Base-by-base conservation (phyloP, 1,284 basidiomycete genomes). In the Puccinia coronata region DNA sequence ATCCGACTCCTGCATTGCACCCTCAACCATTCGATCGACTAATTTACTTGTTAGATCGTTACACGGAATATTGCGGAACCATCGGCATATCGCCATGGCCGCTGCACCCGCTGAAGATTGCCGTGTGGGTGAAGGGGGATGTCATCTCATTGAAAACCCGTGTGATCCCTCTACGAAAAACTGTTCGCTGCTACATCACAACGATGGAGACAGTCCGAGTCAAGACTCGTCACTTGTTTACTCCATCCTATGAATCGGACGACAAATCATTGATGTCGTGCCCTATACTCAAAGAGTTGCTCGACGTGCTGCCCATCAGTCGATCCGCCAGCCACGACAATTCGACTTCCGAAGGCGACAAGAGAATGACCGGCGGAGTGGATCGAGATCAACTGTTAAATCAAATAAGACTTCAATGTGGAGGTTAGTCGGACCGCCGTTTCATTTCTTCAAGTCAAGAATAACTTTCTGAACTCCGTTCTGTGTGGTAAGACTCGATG, bases 41-140 rank as follows among this genome's bases (percentile, higher is more conserved):
- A 18, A 80, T 80, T 18, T 80, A 80, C 67, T 61, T 80, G 43
- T 41, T 80, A 49, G 77, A 71, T 59, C 49, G 77, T 11, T 80
- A 80, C 63, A 80, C 65, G 9, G 51, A 57, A 23, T 80, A 80
- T 71, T 80, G 77, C 36, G 23, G 14, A 12, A 43, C 67, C 20
- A 80, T 80, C 11, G 55, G 67, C 31, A 39, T 80, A 43, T 80
- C 77, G 25, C 23, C 77, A n/a, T 80, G 77, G 77, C 77, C 77
- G 57, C 9, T 80, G 9, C 77, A 80, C 69, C 77, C 71, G 31
- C 41, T 80, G 8, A 80, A 80, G 43, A 55, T 80, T 18, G 77
- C 51, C 20, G 34, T 80, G 12, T 80, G 77, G 77, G 69, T 80
- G 11, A 69, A 80, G 55, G 77, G 55, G 18, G 77, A 80, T 41